Percentiles rank a stretch among this genome's conserved stretches.
These are phyloP conservation scores for Melastoma malabathricum DNA, from an alignment of 345 rosid species.

Conservation along the genomic window DNA sequence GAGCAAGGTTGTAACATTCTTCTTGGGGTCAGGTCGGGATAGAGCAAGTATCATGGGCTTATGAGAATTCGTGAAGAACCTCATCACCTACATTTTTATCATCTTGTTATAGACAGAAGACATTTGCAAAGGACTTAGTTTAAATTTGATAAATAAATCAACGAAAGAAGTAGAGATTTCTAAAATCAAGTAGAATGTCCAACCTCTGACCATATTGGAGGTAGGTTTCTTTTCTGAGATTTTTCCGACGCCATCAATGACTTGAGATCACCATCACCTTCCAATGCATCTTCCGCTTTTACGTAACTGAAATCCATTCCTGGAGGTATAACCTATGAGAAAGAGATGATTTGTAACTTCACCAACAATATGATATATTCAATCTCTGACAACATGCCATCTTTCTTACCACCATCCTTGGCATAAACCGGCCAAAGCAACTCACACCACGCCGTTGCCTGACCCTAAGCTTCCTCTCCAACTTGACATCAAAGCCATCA, in stretches of 20 bases:
- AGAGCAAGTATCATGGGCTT: conserved; percentile 93
- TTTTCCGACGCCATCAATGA: conserved; percentile 40
- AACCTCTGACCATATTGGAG: conserved; percentile 88
- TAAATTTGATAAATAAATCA: too few relatives aligned
- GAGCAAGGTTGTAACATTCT: conserved; percentile 82
- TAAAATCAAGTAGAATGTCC: too few relatives aligned
- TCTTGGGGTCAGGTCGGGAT: conserved; percentile 96
- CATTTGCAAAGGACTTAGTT: too few relatives aligned
- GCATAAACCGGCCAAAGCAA: conserved; percentile 94
- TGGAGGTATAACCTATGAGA: conserved; percentile 83
- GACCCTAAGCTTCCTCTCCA: conserved; percentile 84
- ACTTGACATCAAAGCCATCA: conserved; percentile 96
- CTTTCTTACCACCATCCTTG: conserved; percentile 71
- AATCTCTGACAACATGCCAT: too few relatives aligned
- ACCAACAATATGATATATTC: too few relatives aligned
- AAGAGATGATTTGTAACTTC: neutral
- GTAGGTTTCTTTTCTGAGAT: too few relatives aligned
- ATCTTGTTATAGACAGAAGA: too few relatives aligned
- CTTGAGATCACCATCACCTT: conserved; percentile 62
- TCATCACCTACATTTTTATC: neutral
- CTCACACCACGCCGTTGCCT: conserved; percentile 81
- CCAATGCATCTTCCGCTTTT: conserved; percentile 80
- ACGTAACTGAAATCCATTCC: conserved; percentile 98
- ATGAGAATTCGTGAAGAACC: conserved; percentile 88
- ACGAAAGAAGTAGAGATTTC: too few relatives aligned